Evolutionary conservation across 495 filamentous ascomycete genomes (phyloP).

Genomic region (Tuber borchii): DNA sequence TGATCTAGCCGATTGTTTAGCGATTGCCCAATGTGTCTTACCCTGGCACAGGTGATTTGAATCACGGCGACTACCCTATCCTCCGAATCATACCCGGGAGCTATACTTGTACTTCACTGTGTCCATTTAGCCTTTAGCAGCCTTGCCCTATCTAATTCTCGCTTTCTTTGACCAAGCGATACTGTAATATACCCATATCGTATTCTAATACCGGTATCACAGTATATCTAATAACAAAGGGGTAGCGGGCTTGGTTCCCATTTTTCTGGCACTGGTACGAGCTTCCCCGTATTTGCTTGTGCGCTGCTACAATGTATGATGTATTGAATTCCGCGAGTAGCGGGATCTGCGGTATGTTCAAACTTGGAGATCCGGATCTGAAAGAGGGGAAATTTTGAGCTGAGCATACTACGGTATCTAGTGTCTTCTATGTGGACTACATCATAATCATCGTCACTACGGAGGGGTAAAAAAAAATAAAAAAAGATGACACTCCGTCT

Average conservation of each 20-base stretch:
- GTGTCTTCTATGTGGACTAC: background rate
- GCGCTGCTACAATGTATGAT: background rate
- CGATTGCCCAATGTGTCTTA: background rate
- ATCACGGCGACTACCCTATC: background rate
- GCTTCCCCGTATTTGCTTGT: background rate
- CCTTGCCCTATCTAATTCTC: background rate
- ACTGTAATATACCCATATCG: background rate
- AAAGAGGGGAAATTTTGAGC: background rate
- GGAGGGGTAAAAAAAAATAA: background rate
- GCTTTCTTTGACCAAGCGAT: background rate
- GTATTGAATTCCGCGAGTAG: background rate
- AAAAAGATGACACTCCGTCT: background rate
- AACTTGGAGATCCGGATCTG: background rate
- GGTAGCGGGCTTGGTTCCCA: background rate
- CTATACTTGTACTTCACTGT: background rate
- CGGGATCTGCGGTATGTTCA: constrained; percentile 1
- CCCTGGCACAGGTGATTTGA: background rate
- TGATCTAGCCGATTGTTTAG: background rate
- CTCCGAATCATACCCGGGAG: background rate
- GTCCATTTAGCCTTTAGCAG: background rate
- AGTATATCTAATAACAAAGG: background rate
- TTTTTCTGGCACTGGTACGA: background rate
- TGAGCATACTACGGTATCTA: background rate
- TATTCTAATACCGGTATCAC: background rate
- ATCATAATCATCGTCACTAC: background rate